Base-by-base conservation (phyloP, 805 yeast genomes). In the Pichia cabralensis region DNA sequence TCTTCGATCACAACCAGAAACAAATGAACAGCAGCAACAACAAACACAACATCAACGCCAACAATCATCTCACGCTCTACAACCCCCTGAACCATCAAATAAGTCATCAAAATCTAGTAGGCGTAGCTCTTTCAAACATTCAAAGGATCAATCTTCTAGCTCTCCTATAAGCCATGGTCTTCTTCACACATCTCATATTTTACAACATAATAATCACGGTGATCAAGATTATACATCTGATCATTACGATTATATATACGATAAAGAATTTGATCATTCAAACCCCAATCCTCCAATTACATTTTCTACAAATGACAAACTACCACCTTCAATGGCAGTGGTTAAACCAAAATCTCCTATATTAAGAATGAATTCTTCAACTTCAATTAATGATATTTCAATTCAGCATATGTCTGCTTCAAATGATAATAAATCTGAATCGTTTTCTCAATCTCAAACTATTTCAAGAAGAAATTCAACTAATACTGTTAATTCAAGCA, bases 311-410 rank as follows among this genome's bases (percentile, higher is more conserved):
- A 22, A 7, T 22, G 12, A 9, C 16, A 49, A 49, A 26, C 26
- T 55, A 21, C 61, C 60, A 6, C 60, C 61, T 10, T 55, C 60
- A 20, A 56, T 56, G 61, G 52, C 49, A 5, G 41, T 48, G 20
- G 40, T 56, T 40, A 50, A 53, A 15, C 60, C 61, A 1, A 56
- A 50, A 38, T 47, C 60, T 3, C 61, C 61, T 7, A 56, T 56
- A 24, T 38, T 56, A 13, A 46, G 57, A 33, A 43, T 52, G 43
- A 52, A 55, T 24, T 52, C 60, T 6, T 43, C 59, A 6, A 43
- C 56, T 17, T 53, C 56, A 24, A 39, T 50, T 10, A 41, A 40
- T 21, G 47, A 44, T 29, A 35, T 30, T 28, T 43, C 42, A 13
- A 41, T 41, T 26, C 40, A 35, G 16, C 45, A 34, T 37, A 21